Percentiles rank a stretch among this genome's conserved stretches.
Evolutionary conservation across 164 flowering plant species (phyloP).

Genomic region (Vitis riparia): DNA sequence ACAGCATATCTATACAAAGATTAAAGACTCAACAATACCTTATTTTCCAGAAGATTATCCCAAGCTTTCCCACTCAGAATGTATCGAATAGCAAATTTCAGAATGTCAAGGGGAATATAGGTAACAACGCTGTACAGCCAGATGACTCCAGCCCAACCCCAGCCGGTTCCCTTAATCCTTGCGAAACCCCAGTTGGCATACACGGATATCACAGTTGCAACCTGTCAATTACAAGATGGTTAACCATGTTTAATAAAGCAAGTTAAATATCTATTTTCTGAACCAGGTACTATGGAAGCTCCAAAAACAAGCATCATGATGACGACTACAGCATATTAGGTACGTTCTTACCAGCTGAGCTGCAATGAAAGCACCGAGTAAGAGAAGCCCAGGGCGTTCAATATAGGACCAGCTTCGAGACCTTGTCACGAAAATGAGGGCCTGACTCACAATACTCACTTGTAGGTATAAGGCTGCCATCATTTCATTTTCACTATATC

Average conservation of each 20-base stretch:
- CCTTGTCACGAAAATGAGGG: constrained; percentile 54
- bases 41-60: constrained; percentile 51
- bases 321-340: neutral
- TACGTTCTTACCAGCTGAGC: constrained; percentile 48
- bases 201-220: constrained; percentile 49
- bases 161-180: constrained; percentile 37
- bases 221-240: constrained; percentile 21
- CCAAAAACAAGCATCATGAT: neutral
- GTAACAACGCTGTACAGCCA: constrained; percentile 52
- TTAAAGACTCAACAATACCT: constrained; percentile 16
- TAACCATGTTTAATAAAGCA: neutral
- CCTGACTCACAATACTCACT: constrained; percentile 59
- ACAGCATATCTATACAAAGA: too few species aligned
- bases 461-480: constrained; percentile 58
- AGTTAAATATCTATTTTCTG: neutral
- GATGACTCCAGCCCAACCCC: constrained; percentile 66
- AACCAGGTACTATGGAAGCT: neutral
- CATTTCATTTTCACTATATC: constrained; percentile 27
- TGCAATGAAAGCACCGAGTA: constrained; percentile 37
- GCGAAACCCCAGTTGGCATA: constrained; percentile 58
- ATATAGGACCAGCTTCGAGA: constrained; percentile 60
- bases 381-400: constrained; percentile 56
- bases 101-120: constrained; percentile 42
- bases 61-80: constrained; percentile 51
- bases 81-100: constrained; percentile 50